Percentiles rank a stretch among this genome's conserved stretches.
Evolutionary conservation across 371 early-diverging fungal genomes (phyloP).

Genomic region (Nematocida displodere): DNA sequence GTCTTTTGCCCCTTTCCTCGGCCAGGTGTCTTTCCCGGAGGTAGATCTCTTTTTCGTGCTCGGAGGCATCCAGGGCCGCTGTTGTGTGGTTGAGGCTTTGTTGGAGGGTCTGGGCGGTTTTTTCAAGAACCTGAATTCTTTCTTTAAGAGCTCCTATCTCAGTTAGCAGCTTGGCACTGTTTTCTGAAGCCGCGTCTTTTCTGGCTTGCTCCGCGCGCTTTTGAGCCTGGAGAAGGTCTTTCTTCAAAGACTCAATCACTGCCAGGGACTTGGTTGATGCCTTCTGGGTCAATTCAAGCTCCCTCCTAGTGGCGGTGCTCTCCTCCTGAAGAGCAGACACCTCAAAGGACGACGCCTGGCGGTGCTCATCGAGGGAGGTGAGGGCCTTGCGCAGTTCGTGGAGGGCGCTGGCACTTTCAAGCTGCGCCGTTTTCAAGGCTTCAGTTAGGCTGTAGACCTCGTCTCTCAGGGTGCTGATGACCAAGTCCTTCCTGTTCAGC

Average conservation of each 20-base stretch:
- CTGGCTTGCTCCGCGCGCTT: constrained; percentile 68
- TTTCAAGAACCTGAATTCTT: constrained; percentile 66
- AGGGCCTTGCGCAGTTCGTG: constrained; percentile 76
- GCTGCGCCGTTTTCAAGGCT: constrained; percentile 69
- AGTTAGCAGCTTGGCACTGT: constrained; percentile 57
- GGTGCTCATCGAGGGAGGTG: neutral
- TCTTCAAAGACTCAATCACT: constrained; percentile 66
- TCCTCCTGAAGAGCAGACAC: neutral
- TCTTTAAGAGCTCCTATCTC: neutral
- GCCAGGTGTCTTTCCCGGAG: constrained; percentile 59
- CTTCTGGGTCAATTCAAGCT: constrained; percentile 13
- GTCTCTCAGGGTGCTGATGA: constrained; percentile 78
- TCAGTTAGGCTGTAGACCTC: constrained; percentile 72
- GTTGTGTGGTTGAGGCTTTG: constrained; percentile 67
- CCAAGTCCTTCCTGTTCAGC: constrained; percentile 72
- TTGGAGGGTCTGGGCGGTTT: constrained; percentile 64
- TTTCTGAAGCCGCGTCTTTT: constrained; percentile 66
- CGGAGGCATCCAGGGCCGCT: constrained; percentile 65
- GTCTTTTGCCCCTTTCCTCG: constrained; percentile 54
- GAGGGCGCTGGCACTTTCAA: constrained; percentile 69
- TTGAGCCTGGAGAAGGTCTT: constrained; percentile 68
- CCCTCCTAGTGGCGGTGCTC: constrained; percentile 28
- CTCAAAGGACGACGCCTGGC: constrained; percentile 1
- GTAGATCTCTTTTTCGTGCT: constrained; percentile 67
- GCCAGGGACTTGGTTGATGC: constrained; percentile 32